A percentile compares a stretch with the other conserved stretches of the same genome.
These are phyloP conservation scores for Selaginella moellendorffii DNA, from an alignment of 75 land plant species.

Conservation along the genomic window DNA sequence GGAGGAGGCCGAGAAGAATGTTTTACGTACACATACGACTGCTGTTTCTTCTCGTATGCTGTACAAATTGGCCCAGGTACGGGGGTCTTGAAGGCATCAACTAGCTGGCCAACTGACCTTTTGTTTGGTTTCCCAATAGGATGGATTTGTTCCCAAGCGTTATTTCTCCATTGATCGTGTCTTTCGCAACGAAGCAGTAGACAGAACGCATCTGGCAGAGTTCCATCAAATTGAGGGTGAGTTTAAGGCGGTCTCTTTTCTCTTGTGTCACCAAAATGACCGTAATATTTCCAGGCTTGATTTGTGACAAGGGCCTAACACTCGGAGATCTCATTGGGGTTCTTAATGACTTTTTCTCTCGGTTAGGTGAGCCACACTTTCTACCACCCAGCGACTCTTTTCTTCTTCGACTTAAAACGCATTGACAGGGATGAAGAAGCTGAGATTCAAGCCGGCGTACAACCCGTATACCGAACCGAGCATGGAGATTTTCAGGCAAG, in stretches of 20 bases:
- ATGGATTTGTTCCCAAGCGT: slow-evolving; percentile 52
- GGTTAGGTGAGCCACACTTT: slow-evolving; percentile 54
- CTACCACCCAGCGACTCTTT: too few relatives aligned
- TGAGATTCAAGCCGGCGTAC: slow-evolving; percentile 91
- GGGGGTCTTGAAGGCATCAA: too few relatives aligned
- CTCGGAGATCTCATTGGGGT: slow-evolving; percentile 89
- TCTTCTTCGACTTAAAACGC: background rate
- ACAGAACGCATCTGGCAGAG: slow-evolving; percentile 97
- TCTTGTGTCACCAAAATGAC: background rate
- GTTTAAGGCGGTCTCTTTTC: background rate
- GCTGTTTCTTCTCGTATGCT: slow-evolving; percentile 95
- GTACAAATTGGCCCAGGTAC: slow-evolving; percentile 66
- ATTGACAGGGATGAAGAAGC: slow-evolving; percentile 63
- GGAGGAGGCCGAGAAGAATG: slow-evolving; percentile 87
- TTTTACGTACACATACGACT: slow-evolving; percentile 88
- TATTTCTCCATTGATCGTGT: slow-evolving; percentile 96
- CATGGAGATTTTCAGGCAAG: slow-evolving; percentile 93
- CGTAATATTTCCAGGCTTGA: slow-evolving; percentile 38
- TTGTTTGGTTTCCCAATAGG: slow-evolving; percentile 1
- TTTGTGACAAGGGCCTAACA: slow-evolving; percentile 84
- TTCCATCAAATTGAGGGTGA: slow-evolving; percentile 97
- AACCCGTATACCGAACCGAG: slow-evolving; percentile 99
- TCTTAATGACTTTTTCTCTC: slow-evolving; percentile 70
- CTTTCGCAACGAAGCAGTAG: slow-evolving; percentile 97
- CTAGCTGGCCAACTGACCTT: background rate